Conservation (phyloP, 2,329 filamentous ascomycete genomes). For the Arachnopeziza araneosa region DNA sequence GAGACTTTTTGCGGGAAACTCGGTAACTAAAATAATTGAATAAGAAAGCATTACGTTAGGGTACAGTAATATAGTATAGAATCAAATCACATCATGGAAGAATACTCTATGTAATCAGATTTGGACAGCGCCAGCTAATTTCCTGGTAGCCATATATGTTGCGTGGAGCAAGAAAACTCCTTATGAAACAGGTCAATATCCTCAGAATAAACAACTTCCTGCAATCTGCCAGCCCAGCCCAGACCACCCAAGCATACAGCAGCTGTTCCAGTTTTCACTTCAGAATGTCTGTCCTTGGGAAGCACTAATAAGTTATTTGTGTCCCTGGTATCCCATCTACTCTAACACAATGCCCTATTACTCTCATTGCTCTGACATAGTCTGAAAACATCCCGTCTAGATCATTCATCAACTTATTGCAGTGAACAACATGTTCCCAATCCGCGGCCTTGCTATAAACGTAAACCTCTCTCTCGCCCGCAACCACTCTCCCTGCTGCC, state of each 20-base stretch:
- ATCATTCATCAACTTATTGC: not conserved
- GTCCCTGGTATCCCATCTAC: not conserved
- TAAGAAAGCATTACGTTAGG: too few species aligned
- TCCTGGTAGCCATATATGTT: not conserved
- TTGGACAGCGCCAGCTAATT: not conserved
- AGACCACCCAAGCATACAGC: too few species aligned
- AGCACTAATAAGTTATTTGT: too few species aligned
- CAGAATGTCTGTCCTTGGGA: too few species aligned
- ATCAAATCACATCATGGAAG: too few species aligned
- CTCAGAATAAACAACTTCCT: too few species aligned
- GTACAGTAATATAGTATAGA: too few species aligned
- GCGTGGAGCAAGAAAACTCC: not conserved
- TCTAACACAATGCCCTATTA: constrained; percentile 1
- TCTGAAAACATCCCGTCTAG: too few species aligned
- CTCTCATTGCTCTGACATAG: not conserved
- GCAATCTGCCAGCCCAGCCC: too few species aligned
- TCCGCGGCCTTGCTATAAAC: not conserved
- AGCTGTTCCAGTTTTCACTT: too few species aligned
- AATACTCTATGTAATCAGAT: not conserved
- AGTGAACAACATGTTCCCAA: not conserved
- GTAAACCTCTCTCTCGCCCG: not conserved
- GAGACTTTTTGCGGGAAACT: too few species aligned
- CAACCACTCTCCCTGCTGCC: not conserved
- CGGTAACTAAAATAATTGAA: too few species aligned
- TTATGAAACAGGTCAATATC: not conserved